These are phyloP conservation scores for Effrenium voratum DNA, from an alignment of 73 alveolate species.

Conservation along the genomic window DNA sequence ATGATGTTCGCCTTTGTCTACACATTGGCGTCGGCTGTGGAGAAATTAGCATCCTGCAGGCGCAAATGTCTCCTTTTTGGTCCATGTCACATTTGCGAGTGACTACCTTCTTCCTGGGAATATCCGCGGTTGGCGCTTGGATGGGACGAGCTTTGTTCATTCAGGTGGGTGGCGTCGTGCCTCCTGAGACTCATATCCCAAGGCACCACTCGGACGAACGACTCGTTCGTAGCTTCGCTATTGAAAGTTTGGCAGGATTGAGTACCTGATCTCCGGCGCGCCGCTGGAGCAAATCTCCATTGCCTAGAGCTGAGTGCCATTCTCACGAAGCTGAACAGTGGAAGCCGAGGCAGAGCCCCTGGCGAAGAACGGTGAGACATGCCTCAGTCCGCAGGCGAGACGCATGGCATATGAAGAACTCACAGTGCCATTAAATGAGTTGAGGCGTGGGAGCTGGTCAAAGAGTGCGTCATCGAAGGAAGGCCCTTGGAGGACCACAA, in stretches of 20 bases:
- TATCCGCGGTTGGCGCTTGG: neutral
- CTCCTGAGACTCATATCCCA: conserved; percentile 89
- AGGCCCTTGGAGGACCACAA: conserved; percentile 37
- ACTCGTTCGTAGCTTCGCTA: too few species aligned
- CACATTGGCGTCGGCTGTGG: conserved; percentile 93
- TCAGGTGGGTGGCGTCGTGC: conserved; percentile 78
- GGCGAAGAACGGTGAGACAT: conserved; percentile 84
- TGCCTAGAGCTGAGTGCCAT: neutral
- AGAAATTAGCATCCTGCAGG: conserved; percentile 93
- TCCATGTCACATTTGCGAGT: neutral
- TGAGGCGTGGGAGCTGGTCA: conserved; percentile 90
- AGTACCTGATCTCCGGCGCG: conserved; percentile 90
- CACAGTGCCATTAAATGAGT: neutral
- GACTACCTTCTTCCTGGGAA: neutral
- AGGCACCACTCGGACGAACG: conserved; percentile 1
- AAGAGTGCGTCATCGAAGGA: conserved; percentile 92
- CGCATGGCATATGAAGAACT: too few species aligned
- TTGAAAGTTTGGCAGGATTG: conserved; percentile 36
- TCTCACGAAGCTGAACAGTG: neutral
- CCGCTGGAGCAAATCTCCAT: conserved; percentile 90
- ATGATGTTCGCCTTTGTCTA: conserved; percentile 51
- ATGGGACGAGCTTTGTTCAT: neutral
- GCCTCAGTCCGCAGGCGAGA: conserved; percentile 85
- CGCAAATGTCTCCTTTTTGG: too few species aligned
- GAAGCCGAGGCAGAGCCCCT: conserved; percentile 57